A percentile compares a stretch with the other conserved stretches of the same genome.
These are phyloP conservation scores for Vaccinium corymbosum DNA, from an alignment of 148 eudicot genomes.

Conservation along the genomic window DNA sequence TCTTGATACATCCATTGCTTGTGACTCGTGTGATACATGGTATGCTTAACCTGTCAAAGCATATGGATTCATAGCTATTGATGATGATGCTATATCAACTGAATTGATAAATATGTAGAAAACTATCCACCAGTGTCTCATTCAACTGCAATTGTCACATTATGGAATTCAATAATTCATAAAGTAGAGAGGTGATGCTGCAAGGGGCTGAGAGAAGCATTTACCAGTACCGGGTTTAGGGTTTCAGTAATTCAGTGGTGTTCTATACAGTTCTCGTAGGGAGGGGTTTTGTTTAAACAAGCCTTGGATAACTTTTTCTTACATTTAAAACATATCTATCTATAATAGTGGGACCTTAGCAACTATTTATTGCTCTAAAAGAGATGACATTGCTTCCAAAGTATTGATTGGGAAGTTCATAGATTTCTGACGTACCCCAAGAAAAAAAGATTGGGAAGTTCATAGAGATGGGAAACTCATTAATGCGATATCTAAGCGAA, in stretches of 20 bases:
- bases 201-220: neutral
- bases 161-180: conserved; percentile 1
- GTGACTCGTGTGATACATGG: conserved; percentile 97
- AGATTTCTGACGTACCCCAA: neutral
- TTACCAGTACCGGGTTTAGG: neutral
- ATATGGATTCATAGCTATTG: neutral
- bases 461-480: neutral
- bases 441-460: neutral
- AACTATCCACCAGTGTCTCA: neutral
- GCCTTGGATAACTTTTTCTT: neutral
- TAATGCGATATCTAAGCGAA: neutral
- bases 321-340: too few relatives aligned
- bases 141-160: neutral
- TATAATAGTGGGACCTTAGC: neutral
- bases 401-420: neutral
- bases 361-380: neutral
- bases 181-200: neutral
- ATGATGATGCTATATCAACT: neutral
- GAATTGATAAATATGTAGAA: neutral
- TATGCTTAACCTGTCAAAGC: conserved; percentile 23
- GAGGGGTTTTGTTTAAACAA: neutral
- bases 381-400: neutral
- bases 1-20: conserved; percentile 90
- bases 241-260: neutral
- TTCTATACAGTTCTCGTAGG: neutral